These are phyloP conservation scores for Fusarium pseudograminearum DNA, from an alignment of 2,329 filamentous ascomycete genomes.

Conservation along the genomic window DNA sequence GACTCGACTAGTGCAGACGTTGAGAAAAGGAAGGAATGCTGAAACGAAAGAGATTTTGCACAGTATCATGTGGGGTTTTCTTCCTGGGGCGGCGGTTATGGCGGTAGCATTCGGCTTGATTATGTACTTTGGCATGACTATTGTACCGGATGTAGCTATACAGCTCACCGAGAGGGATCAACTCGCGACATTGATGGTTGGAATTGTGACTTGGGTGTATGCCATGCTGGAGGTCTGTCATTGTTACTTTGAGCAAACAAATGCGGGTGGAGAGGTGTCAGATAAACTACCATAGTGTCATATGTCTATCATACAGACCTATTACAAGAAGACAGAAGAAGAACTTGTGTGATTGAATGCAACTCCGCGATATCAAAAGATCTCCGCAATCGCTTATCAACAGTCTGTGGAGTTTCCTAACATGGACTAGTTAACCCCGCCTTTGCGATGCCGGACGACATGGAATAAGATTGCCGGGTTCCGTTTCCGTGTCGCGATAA, in stretches of 20 bases:
- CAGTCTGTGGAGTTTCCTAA: not conserved
- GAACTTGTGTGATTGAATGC: too few species aligned
- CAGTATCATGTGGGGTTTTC: rapidly evolving
- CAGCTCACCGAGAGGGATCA: slow-evolving; percentile 12
- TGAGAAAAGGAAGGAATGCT: not conserved
- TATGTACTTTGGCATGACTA: not conserved
- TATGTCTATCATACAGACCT: not conserved
- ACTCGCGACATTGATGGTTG: slow-evolving; percentile 18
- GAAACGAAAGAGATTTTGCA: not conserved
- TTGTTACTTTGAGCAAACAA: not conserved
- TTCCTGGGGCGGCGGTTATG: not conserved
- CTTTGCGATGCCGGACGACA: slow-evolving; percentile 4
- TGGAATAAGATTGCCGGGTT: not conserved
- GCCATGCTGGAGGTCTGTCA: not conserved
- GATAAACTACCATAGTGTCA: not conserved
- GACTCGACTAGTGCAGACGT: not conserved
- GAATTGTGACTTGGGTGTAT: not conserved
- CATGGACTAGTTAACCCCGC: slow-evolving; percentile 18
- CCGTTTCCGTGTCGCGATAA: slow-evolving; percentile 3
- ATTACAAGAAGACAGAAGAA: too few species aligned
- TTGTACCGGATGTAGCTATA: slow-evolving; percentile 11
- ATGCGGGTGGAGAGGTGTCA: not conserved
- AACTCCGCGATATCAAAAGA: not conserved
- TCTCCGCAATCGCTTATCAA: slow-evolving; percentile 7
- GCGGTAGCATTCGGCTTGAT: not conserved